Percentiles rank a stretch among this genome's conserved stretches.
These are phyloP conservation scores for Thraustochytrium striatum DNA, from an alignment of 352 stramenopile genomes.

Conservation along the genomic window DNA sequence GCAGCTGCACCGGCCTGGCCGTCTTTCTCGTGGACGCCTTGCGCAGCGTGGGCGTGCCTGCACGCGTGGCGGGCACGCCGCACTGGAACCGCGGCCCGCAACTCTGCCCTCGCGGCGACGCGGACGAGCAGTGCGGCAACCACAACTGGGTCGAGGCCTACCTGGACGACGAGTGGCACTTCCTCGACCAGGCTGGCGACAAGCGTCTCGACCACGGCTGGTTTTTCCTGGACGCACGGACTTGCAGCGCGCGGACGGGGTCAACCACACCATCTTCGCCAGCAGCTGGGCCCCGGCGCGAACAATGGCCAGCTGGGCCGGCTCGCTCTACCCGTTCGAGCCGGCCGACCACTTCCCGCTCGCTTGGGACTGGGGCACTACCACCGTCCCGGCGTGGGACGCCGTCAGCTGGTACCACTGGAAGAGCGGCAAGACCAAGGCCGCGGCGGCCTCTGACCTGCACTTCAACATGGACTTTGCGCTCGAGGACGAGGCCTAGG, in stretches of 20 bases:
- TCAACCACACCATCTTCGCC: slow-evolving; percentile 59
- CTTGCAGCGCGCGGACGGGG: background rate
- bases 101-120: slow-evolving; percentile 53
- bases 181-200: slow-evolving; percentile 62
- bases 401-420: slow-evolving; percentile 35
- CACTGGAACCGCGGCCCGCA: slow-evolving; percentile 56
- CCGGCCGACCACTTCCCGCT: slow-evolving; percentile 52
- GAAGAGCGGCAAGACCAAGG: no score
- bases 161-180: slow-evolving; percentile 57
- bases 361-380: slow-evolving; percentile 61
- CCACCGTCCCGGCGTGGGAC: slow-evolving; percentile 56
- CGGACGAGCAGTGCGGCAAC: slow-evolving; percentile 60
- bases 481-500: no score
- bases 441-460: no score
- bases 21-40: slow-evolving; percentile 63
- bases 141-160: slow-evolving; percentile 74
- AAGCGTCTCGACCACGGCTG: slow-evolving; percentile 63
- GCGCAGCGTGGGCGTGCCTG: slow-evolving; percentile 59
- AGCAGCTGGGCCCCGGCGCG: slow-evolving; percentile 52
- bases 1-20: slow-evolving; percentile 63
- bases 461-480: no score
- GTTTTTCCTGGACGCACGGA: slow-evolving; percentile 53
- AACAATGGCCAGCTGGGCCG: background rate
- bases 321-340: slow-evolving; percentile 49
- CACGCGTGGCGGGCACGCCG: slow-evolving; percentile 61